Conservation (phyloP, 2,329 filamentous ascomycete genomes). For the Talaromyces sp. region DNA sequence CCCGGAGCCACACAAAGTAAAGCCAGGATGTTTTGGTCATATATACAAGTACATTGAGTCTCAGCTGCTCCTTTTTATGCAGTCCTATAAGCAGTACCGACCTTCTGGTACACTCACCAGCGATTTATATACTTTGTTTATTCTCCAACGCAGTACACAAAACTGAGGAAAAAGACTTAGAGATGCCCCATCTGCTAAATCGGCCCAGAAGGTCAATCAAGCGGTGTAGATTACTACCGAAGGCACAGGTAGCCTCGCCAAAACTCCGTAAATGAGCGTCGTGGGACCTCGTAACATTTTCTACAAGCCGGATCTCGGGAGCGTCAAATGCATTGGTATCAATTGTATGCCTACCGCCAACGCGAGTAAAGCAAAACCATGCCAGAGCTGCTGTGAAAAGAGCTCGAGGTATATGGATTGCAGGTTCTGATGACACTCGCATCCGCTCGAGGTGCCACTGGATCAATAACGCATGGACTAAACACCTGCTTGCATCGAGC, state of each 20-base stretch:
- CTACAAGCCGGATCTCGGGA: not conserved
- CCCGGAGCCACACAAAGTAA: too few relatives aligned
- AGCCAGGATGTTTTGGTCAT: too few relatives aligned
- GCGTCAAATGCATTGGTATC: not conserved
- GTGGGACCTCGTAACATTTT: not conserved
- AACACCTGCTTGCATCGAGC: not conserved
- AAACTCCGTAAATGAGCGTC: not conserved
- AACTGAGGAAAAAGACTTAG: not conserved
- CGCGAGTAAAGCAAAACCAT: not conserved
- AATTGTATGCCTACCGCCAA: not conserved
- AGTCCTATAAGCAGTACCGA: not conserved
- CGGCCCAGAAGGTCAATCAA: not conserved
- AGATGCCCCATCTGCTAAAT: not conserved
- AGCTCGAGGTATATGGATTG: not conserved
- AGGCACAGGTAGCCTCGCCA: not conserved
- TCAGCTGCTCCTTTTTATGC: not conserved
- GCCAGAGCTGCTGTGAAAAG: not conserved
- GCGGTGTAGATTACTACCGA: not conserved
- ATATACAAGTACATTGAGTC: not conserved
- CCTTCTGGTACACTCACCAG: not conserved
- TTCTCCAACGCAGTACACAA: not conserved
- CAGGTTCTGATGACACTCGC: not conserved
- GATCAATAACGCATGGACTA: not conserved
- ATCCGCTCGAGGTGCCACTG: not conserved
- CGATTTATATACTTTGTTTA: not conserved